Conservation (phyloP, 148 eudicot genomes). For the Suaeda aralocaspica region DNA sequence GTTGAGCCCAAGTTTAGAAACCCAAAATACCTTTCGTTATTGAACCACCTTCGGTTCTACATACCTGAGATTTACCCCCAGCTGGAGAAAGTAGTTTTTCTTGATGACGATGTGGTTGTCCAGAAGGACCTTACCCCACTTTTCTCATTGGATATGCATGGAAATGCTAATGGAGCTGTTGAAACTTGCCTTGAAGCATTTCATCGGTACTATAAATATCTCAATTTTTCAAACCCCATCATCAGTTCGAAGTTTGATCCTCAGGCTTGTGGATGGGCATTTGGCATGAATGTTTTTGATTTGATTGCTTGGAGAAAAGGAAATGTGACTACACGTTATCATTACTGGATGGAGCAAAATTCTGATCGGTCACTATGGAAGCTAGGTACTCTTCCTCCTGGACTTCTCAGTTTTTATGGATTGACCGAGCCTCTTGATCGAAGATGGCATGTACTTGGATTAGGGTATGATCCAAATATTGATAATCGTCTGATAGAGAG, state of each 20-base stretch:
- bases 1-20: slow-evolving; percentile 51
- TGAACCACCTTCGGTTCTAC: slow-evolving; percentile 75
- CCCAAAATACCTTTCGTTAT: slow-evolving; percentile 49
- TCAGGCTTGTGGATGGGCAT: slow-evolving; percentile 88
- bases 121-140: slow-evolving; percentile 70
- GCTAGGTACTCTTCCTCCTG: slow-evolving; percentile 76
- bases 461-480: slow-evolving; percentile 62
- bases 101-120: slow-evolving; percentile 77
- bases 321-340: slow-evolving; percentile 58
- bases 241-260: slow-evolving; percentile 77
- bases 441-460: slow-evolving; percentile 81
- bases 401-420: slow-evolving; percentile 71
- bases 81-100: slow-evolving; percentile 69
- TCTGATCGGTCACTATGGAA: slow-evolving; percentile 54
- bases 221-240: slow-evolving; percentile 64
- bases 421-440: slow-evolving; percentile 79
- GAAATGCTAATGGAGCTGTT: slow-evolving; percentile 80
- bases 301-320: slow-evolving; percentile 67
- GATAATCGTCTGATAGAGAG: slow-evolving; percentile 72
- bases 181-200: slow-evolving; percentile 82
- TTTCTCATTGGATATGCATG: slow-evolving; percentile 67
- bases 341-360: slow-evolving; percentile 64
- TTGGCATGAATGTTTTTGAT: slow-evolving; percentile 75
- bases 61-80: slow-evolving; percentile 70
- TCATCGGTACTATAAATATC: slow-evolving; percentile 68